Evolutionary conservation across 352 stramenopile species (phyloP), one percentile per base, ranked within the genome.

Genomic region (Phytophthora lateralis): DNA sequence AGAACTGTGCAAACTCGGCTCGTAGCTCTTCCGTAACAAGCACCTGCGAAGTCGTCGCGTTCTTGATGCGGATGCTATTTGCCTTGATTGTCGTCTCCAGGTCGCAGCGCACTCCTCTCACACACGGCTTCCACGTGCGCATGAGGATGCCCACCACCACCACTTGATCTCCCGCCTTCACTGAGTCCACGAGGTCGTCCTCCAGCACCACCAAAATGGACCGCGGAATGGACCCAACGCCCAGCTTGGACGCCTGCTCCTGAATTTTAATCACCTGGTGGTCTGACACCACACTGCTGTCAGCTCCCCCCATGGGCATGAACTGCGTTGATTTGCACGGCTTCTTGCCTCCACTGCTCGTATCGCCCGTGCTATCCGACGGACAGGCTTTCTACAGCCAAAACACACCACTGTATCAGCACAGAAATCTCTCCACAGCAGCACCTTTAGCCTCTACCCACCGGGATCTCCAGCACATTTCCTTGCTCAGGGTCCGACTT

Each of bases 231-330:
- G 83, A 96, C 1, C 96, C 96, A 27, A 98, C 82, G 24, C 77
- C 81, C 11, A 98, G 64, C 58, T 92, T 95, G n/a, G 89, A 91
- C 18, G 93, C 89, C 46, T 96, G 85, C 66, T 99, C 97, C 73
- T 99, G 96, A 42, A 99, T 92, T 70, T 98, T 98, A 55, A 98
- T 97, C 69, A 98, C 93, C 68, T 99, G 79, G 60, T 90, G 79
- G 58, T 90, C 81, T 10, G 77, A 88, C 45, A 90, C 76, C 0
- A 88, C 64, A 21, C 75, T 71, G 14, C 76, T 77, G 20, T 74
- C 68, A 10, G 68, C 63, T 14, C 63, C 63, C 12, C 80, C 80
- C 15, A 91, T 51, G 5, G 79, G 59, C 14, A 85, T 59, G 41
- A 91, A 96, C 30, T 86, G 78, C 38, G 70, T 97, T 27, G 82